Evolutionary conservation across 2,329 filamentous ascomycete genomes (phyloP), one percentile per base, ranked within the genome.

Genomic region (Monosporascus cannonballus): DNA sequence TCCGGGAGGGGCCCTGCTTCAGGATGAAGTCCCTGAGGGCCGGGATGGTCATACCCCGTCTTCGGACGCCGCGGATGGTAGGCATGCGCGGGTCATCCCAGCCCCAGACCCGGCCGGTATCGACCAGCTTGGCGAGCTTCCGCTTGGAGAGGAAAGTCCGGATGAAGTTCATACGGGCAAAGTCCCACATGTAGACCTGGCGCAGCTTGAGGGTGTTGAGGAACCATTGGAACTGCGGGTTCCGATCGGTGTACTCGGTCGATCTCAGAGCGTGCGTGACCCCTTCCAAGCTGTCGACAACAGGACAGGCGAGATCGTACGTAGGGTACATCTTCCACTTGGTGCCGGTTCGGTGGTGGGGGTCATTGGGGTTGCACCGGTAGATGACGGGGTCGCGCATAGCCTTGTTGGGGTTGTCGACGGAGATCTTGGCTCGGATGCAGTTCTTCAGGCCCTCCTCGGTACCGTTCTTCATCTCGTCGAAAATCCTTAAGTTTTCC

Each of bases 311-410:
- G 67, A 93, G 90, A 69, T 94, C 89, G 75, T 94, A 94, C 58
- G 87, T 93, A 36, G 89, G 89, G 72, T 93, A 93, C 67, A 90
- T 86, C 74, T 92, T 93, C 87, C 89, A 93, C 56, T 78, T 83
- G 53, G 76, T 81, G 34, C 89, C 89, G 2, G 89, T 94, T 61
- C 89, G 84, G 74, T 94, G 89, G 70, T 94, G 88, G 20, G 77
- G 62, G 47, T 77, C 75, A 53, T 78, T 77, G 55, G 76, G 64
- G 68, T 96, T 96, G 81, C 91, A 96, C 60, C 94, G 86, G 79
- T 96, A 97, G 70, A 99, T 95, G 71, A 97, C 92, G 14, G 94
- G 94, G 70, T 99, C 94, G 59, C 94, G 83, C 82, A 97, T 86
- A 50, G 94, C 90, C 73, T 96, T 96, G 78, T 99, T 97, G 59